Conservation (phyloP, 192 early-diverging fungal species). For the Bifiguratus adelaidae region DNA sequence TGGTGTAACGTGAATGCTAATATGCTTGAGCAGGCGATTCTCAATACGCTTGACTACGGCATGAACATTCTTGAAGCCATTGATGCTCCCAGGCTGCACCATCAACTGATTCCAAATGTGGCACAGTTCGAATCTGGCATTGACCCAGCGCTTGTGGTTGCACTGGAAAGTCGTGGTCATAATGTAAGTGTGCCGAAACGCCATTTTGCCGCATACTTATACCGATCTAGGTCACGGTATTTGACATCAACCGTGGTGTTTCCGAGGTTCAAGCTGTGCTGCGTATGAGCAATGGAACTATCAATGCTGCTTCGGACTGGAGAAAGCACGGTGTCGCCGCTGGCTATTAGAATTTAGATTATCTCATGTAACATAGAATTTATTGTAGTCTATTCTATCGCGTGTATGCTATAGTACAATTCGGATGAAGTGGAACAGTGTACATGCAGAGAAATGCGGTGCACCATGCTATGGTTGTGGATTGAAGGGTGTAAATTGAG, state of each 20-base stretch:
- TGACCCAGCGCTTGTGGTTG: constrained; percentile 12
- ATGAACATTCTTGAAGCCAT: constrained; percentile 60
- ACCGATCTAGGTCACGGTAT: constrained; percentile 7
- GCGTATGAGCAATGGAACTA: constrained; percentile 21
- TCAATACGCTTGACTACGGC: constrained; percentile 67
- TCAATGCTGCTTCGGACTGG: constrained; percentile 51
- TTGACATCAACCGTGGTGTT: constrained; percentile 14
- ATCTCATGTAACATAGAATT: too few species aligned
- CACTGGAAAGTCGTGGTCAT: constrained; percentile 28
- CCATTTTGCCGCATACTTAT: not conserved
- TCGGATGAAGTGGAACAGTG: too few species aligned
- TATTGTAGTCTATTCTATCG: too few species aligned
- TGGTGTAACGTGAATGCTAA: not conserved
- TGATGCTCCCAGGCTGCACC: constrained; percentile 67
- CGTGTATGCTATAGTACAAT: too few species aligned
- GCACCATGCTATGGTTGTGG: too few species aligned
- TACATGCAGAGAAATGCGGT: too few species aligned
- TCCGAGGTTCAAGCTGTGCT: constrained; percentile 48
- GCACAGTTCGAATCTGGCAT: constrained; percentile 37
- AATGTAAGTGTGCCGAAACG: not conserved
- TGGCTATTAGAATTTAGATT: constrained; percentile 27
- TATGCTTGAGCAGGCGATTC: constrained; percentile 40
- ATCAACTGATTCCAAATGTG: constrained; percentile 81
- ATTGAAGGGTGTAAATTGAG: too few species aligned
- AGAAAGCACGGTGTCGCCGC: constrained; percentile 55